Base-by-base conservation (phyloP, 1,284 basidiomycete genomes). In the Cutaneotrichosporon sp. region DNA sequence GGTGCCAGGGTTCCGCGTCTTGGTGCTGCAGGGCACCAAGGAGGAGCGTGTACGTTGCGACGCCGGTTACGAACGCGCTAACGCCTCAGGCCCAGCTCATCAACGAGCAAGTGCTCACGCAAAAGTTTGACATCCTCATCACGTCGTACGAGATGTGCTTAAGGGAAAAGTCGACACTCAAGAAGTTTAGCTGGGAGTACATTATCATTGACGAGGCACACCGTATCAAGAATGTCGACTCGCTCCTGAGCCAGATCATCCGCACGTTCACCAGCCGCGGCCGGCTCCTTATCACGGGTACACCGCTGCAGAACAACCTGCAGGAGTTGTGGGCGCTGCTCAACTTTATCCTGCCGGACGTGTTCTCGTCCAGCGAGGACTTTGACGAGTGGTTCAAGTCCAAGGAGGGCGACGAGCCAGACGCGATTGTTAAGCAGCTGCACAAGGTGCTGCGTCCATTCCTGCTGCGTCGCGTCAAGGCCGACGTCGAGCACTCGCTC, bases 131-230 rank as follows among this genome's bases (percentile, higher is more conserved):
- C 73, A 85, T 97, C 53, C 87, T 91, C 74, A 86, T 99, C 74
- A 97, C 96, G 1, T 90, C 91, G 1, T 98, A 98, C 77, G 96
- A 99, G 73, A 89, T 98, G 65, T 97, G 92, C 72, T 81, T 98
- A 56, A 90, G 96, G 64, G 96, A 98, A 70, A 92, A 93, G 77
- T 81, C 83, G 22, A 82, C 87, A 0, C 80, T 98, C 63, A 92
- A 90, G 76, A 96, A 94, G 75, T 90, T 97, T 68, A 88, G 87
- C 0, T 98, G 97, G 80, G 90, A 96, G 76, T 98, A 98, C 77
- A 97, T 98, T 73, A 82, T 91, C 63, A 98, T 99, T 68, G 94
- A 99, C 77, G 96, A 99, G 77, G 96, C 94, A 1, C 96, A 98
- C 70, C 87, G 94, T 36, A 98, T 99, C 83, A 98, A 98, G 80